Base-by-base conservation (phyloP, 139 green algal genomes). In the Chlorella sp. region DNA sequence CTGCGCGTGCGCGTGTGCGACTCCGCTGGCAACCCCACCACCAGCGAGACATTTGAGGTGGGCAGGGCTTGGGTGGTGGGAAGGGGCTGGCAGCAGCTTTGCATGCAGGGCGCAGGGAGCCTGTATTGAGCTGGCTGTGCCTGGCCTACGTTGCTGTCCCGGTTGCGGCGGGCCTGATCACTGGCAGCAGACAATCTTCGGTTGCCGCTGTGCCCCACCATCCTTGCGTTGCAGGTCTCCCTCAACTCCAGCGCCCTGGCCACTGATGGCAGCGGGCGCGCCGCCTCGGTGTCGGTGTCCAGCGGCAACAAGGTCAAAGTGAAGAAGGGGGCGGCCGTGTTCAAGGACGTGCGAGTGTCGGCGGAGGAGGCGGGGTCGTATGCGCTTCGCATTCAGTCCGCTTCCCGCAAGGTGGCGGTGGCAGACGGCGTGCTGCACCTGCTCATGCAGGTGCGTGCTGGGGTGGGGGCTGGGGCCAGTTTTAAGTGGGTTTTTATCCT, bases 281-380 rank as follows among this genome's bases (percentile, higher is more conserved):
- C 91, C 7, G 93, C 93, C 20, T 86, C 82, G 11, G 89, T 94
- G 7, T 28, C 86, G 0, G 91, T 85, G 2, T 25, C 70, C 4
- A 87, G 88, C 69, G 90, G 88, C 85, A 95, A 96, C 89, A 93
- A 92, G 69, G 78, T 79, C 26, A 86, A 86, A 64, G 25, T 81
- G 25, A 90, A 89, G 72, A 63, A 90, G 51, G 90, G 92, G 26
- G 83, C 81, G 23, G 91, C 89, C 0, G n/a, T 84, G 26, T 94
- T 96, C 80, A 91, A 88, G 34, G 84, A 91, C 6, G 88, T 96
- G 23, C 68, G 71, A 4, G 25, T 95, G 34, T 47, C 80, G 9
- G 92, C 92, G 11, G 89, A 93, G 1, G 55, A 55, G 44, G 47
- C 86, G 17, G 93, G 93, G 51, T 62, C 72, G 34, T 96, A 92